Evolutionary conservation across 2,329 filamentous ascomycete genomes (phyloP), one percentile per base, ranked within the genome.

Genomic region (Bipolaris oryzae): DNA sequence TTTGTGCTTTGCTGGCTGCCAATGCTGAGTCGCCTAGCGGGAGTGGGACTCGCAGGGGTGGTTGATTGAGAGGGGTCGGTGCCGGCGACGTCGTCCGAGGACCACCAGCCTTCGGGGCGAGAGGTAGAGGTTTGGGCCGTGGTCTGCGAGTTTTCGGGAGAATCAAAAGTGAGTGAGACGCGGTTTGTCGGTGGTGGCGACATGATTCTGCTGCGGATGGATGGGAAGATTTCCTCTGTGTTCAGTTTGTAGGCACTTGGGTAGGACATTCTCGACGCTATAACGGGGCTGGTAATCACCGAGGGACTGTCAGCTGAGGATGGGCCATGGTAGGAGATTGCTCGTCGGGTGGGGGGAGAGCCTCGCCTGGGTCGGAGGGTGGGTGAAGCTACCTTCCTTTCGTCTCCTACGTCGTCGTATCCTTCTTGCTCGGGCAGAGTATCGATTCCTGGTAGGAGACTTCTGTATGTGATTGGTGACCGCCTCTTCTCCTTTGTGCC

Each of bases 71-170:
- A 72, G 7, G 68, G 61, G 3, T 70, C 71, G 0, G 71, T 74
- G 6, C 67, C 72, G 2, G 63, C 74, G 6, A 76, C 71, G 43
- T 77, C 75, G 39, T 77, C 75, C 1, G 67, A 72, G 7, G 69
- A 73, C 75, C 75, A 77, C 74, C 75, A 77, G 10, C 74, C 74
- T 59, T 76, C 75, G 1, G 75, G 75, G 0, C 74, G 63, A 2
- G 65, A 71, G 1, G 68, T 72, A 2, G 72, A 70, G 5, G 72
- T 69, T 35, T 66, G 70, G 1, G 51, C 60, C 1, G 74, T 75
- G 7, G 66, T 57, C 15, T 75, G 71, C 0, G 73, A 74, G 3
- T 61, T 61, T 38, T 63, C 53, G 2, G 69, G 67, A 0, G 71
- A 74, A 7, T 58, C 55, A 25, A 62, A 39, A 10, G 51, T 52